phyloP scores from a whole-genome alignment of 2,329 filamentous ascomycete genomes.

The Penicillium rolfsii region DNA sequence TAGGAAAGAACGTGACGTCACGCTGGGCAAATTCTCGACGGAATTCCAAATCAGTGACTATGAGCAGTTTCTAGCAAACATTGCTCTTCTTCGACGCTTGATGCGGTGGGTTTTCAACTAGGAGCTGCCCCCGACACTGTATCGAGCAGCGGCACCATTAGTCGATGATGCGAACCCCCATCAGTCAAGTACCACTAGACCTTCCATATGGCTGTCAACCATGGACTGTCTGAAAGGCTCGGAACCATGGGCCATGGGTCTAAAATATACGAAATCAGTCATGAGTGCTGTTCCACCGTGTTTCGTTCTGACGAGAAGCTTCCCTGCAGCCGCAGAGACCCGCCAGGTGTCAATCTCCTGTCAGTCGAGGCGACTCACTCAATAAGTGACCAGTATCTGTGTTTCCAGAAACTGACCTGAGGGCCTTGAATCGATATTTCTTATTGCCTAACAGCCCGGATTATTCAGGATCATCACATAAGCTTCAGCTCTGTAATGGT shows the following conservation, averaged over 20 bases:
- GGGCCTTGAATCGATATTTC: not conserved
- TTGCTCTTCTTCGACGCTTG: not conserved
- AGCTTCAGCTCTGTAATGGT: not conserved
- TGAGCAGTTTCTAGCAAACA: not conserved
- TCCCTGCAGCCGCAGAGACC: conserved; percentile 3
- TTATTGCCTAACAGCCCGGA: not conserved
- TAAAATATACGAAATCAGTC: too few relatives aligned
- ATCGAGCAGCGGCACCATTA: conserved; percentile 1
- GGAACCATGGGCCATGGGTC: too few relatives aligned
- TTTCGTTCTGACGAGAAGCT: conserved; percentile 1
- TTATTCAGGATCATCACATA: not conserved
- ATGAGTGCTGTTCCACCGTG: not conserved
- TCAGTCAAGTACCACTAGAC: not conserved
- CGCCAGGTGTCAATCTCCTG: conserved; percentile 2
- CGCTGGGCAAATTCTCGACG: not conserved
- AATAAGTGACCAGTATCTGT: not conserved
- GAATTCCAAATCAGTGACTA: not conserved
- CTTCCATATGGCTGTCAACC: not conserved
- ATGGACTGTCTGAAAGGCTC: not conserved
- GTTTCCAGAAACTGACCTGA: not conserved
- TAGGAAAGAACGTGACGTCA: conserved; percentile 6
- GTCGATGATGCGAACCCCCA: conserved; percentile 16
- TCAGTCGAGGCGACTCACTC: not conserved
- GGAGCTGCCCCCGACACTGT: conserved; percentile 5
- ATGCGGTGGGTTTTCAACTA: not conserved